Base-by-base conservation (phyloP, 371 early-diverging fungal species). In the Funneliformis caledonium region DNA sequence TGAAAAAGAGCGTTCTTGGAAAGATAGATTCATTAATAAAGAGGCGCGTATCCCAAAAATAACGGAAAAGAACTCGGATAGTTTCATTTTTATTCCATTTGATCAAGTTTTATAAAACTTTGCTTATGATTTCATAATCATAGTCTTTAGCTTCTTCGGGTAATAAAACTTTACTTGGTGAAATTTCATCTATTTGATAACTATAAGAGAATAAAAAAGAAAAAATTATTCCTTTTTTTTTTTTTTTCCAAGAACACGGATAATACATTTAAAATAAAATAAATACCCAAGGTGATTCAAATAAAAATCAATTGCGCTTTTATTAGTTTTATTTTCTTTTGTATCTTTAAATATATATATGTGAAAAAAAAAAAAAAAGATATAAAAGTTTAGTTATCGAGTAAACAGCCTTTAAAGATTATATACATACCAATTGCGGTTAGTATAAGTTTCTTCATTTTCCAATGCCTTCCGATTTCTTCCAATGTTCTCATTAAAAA, bases 51-150 rank as follows among this genome's bases (percentile, higher is more conserved):
- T 64, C 56, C 5, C 56, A 14, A 7, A 56, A 56, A 19, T 56
- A 56, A 56, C 19, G 56, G 56, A 56, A 2, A 16, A 19, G 37
- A 37, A 37, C 3, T 37, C 16, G 56, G 19, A 19, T 56, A 19
- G 56, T 14, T 50, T 52, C 5, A 52, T 16, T 52, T 50, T 14
- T 4, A 12, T 11, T 52, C 56, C 19, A 52, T 5, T 12, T 14
- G 52, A 50, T 52, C 16, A 26, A 26, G 26, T 26, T 26, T 26
- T 26, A 52, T 52, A 52, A 52, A 22, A 11, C 48, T 67, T 67
- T 78, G 16, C 78, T 78, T 19, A 78, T 52, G 12, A 78, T 78
- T 26, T 78, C 78, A 78, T 78, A 78, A 67, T 78, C 68, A 78
- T 26, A 78, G 2, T 64, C 31, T 48, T 33, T 31, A 10, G 67